These are phyloP conservation scores for Chalciporus sp. DNA, from an alignment of 1,284 basidiomycete genomes.

Conservation along the genomic window DNA sequence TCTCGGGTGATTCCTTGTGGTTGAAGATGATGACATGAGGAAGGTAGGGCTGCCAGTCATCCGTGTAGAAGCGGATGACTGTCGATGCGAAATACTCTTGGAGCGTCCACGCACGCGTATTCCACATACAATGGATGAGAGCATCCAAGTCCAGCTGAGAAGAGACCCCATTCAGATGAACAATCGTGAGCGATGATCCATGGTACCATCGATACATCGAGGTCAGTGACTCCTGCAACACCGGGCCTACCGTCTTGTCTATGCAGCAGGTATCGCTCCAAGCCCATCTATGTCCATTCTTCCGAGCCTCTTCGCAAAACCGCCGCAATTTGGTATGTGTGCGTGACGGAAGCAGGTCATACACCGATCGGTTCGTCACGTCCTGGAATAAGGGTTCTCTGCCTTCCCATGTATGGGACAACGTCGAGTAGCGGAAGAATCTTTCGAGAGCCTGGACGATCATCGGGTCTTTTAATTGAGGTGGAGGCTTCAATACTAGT, in stretches of 20 bases:
- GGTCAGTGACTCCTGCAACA: slow-evolving; percentile 23
- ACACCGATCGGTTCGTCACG: slow-evolving; percentile 10
- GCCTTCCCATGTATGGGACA: slow-evolving; percentile 27
- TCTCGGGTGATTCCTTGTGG: slow-evolving; percentile 16
- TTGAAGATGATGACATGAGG: slow-evolving; percentile 11
- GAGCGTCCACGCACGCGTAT: slow-evolving; percentile 29
- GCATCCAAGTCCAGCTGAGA: slow-evolving; percentile 4
- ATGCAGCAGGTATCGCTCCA: slow-evolving; percentile 32
- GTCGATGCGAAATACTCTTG: slow-evolving; percentile 29
- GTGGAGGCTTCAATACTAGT: slow-evolving; percentile 18
- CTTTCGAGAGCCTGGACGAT: slow-evolving; percentile 11
- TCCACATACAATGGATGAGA: slow-evolving; percentile 17
- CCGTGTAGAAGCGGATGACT: slow-evolving; percentile 21
- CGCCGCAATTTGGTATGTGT: slow-evolving; percentile 16
- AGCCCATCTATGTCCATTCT: slow-evolving; percentile 26
- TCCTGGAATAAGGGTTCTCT: slow-evolving; percentile 20
- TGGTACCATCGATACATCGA: slow-evolving; percentile 31
- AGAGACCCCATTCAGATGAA: slow-evolving; percentile 22
- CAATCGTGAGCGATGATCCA: slow-evolving; percentile 24
- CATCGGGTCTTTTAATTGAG: neutral
- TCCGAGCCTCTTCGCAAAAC: slow-evolving; percentile 19
- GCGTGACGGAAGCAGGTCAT: slow-evolving; percentile 10
- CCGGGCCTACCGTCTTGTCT: slow-evolving; percentile 18
- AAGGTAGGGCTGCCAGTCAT: slow-evolving; percentile 25
- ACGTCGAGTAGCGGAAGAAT: slow-evolving; percentile 25